A percentile compares a stretch with the other conserved stretches of the same genome.
phyloP scores from a whole-genome alignment of 2,329 filamentous ascomycete genomes.

The Pezicula carpinea region DNA sequence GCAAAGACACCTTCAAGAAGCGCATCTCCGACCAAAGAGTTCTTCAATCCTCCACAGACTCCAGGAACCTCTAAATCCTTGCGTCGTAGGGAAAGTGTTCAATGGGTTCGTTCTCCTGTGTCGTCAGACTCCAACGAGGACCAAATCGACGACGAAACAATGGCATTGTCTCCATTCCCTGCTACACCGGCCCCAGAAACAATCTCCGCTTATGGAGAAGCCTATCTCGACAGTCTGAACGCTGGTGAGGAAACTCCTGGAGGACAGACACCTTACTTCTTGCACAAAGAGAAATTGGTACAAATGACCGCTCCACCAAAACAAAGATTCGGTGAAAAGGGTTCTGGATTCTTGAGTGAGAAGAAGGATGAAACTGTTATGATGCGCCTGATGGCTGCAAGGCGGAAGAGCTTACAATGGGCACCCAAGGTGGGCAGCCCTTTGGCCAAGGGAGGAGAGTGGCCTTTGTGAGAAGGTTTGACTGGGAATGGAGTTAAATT shows the following conservation, averaged over 20 bases:
- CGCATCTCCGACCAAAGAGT: slow-evolving; percentile 26
- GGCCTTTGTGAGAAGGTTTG: neutral
- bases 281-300: slow-evolving; percentile 24
- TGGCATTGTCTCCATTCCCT: slow-evolving; percentile 26
- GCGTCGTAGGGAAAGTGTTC: slow-evolving; percentile 24
- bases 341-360: slow-evolving; percentile 39
- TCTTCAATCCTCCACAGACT: slow-evolving; percentile 23
- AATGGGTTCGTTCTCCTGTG: slow-evolving; percentile 27
- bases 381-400: slow-evolving; percentile 57
- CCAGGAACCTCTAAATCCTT: slow-evolving; percentile 22
- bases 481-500: neutral
- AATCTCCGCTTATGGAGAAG: slow-evolving; percentile 24
- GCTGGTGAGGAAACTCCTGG: slow-evolving; percentile 23
- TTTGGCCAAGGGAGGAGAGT: slow-evolving; percentile 43
- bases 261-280: slow-evolving; percentile 27
- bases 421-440: slow-evolving; percentile 73
- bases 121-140: slow-evolving; percentile 9
- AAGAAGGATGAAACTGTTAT: slow-evolving; percentile 46
- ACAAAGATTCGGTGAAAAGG: slow-evolving; percentile 18
- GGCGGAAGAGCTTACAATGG: slow-evolving; percentile 74
- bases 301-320: slow-evolving; percentile 27
- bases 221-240: slow-evolving; percentile 18
- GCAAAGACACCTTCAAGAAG: slow-evolving; percentile 22
- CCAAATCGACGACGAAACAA: slow-evolving; percentile 18
- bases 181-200: slow-evolving; percentile 26